Evolutionary conservation across 108 stramenopile genomes (phyloP).

Genomic region (Cylindrotheca fusiformis): DNA sequence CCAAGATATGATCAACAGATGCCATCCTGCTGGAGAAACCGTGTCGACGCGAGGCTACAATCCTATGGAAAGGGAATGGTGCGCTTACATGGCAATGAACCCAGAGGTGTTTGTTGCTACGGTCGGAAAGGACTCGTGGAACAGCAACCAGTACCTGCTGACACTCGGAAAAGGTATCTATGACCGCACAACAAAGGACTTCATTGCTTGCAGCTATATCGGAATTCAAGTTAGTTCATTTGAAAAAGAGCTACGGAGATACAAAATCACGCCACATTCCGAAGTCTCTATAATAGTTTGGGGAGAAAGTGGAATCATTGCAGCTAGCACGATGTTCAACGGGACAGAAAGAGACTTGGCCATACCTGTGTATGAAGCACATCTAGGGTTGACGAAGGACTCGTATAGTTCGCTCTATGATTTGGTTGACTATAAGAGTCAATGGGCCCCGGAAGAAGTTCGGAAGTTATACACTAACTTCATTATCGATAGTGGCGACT

Average conservation of each 20-base stretch:
- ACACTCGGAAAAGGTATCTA: conserved; percentile 32
- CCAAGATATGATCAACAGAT: conserved; percentile 36
- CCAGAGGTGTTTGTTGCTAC: conserved; percentile 16
- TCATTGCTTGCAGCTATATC: conserved; percentile 40
- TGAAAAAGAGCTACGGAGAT: conserved; percentile 18
- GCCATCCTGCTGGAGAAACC: conserved; percentile 29
- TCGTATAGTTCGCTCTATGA: conserved; percentile 12
- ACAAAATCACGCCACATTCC: conserved; percentile 22
- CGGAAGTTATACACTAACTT: conserved; percentile 16
- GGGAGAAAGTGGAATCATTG: conserved; percentile 15
- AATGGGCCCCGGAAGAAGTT: conserved; percentile 27
- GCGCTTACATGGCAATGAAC: conserved; percentile 33
- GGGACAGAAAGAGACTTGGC: neutral
- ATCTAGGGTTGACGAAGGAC: conserved; percentile 11
- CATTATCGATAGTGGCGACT: conserved; percentile 6
- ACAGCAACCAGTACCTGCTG: conserved; percentile 21
- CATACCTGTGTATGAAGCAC: conserved; percentile 6
- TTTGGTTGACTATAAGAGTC: conserved; percentile 16
- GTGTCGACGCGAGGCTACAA: conserved; percentile 38
- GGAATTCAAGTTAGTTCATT: conserved; percentile 27
- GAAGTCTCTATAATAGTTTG: conserved; percentile 17
- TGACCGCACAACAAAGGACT: conserved; percentile 35
- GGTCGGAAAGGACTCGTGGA: conserved; percentile 40
- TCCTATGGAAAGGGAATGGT: conserved; percentile 55
- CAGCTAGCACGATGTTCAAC: neutral